Conservation (phyloP, 2,329 filamentous ascomycete species). For the Monosporascus sp. region DNA sequence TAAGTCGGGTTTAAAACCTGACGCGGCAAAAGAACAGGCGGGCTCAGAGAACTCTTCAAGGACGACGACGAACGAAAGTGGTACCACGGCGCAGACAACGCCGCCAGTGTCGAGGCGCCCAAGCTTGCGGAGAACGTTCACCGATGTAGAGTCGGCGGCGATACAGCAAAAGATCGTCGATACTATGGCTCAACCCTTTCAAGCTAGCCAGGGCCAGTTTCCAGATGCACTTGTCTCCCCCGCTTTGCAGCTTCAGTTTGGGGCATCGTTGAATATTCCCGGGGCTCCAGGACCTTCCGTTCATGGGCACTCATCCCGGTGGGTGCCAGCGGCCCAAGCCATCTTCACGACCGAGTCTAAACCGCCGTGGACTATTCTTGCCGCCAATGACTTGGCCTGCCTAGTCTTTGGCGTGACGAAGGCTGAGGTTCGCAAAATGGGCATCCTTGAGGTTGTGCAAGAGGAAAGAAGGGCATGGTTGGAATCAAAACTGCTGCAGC, state of each 20-base stretch:
- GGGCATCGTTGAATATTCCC: conserved; percentile 37
- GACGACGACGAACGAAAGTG: conserved; percentile 52
- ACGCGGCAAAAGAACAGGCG: conserved; percentile 15
- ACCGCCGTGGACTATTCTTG: conserved; percentile 90
- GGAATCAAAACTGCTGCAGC: conserved; percentile 72
- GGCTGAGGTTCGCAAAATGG: conserved; percentile 88
- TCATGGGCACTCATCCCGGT: conserved; percentile 87
- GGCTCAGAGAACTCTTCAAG: conserved; percentile 47
- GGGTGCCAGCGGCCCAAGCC: conserved; percentile 85
- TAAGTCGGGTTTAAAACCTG: conserved; percentile 8
- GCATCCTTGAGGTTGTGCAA: conserved; percentile 91
- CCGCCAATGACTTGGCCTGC: conserved; percentile 93
- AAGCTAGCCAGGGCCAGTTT: conserved; percentile 40
- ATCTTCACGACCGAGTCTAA: conserved; percentile 95
- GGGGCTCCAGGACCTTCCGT: conserved; percentile 51
- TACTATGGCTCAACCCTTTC: conserved; percentile 76
- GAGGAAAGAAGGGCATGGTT: conserved; percentile 86
- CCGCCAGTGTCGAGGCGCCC: conserved; percentile 56
- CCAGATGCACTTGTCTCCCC: conserved; percentile 39
- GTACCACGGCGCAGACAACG: conserved; percentile 45
- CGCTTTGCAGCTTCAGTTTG: conserved; percentile 33
- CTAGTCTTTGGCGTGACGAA: conserved; percentile 99
- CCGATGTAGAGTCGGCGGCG: conserved; percentile 69
- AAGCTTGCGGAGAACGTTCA: conserved; percentile 79
- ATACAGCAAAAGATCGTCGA: conserved; percentile 82